Conservation (phyloP, 2,329 filamentous ascomycete genomes). For the Beauveria sp. region DNA sequence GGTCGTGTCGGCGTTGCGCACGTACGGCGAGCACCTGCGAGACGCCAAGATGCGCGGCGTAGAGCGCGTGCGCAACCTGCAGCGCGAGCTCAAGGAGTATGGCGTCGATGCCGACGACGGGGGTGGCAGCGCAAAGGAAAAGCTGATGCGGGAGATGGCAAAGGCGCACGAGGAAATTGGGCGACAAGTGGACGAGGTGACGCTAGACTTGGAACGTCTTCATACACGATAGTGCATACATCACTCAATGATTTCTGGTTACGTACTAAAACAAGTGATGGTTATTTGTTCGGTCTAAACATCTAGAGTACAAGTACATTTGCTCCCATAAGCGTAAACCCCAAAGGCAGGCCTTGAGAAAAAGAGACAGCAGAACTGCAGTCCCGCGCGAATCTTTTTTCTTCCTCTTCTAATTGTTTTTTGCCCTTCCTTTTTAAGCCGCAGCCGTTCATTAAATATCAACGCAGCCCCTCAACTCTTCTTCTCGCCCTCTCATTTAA, state of each 20-base stretch:
- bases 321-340: slow-evolving; percentile 11
- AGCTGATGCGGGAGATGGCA: slow-evolving; percentile 46
- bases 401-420: neutral
- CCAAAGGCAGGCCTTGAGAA: neutral
- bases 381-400: neutral
- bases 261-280: neutral
- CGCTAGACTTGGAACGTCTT: slow-evolving; percentile 36
- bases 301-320: slow-evolving; percentile 13
- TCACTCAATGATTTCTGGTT: neutral
- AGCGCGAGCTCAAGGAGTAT: slow-evolving; percentile 40
- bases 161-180: slow-evolving; percentile 43
- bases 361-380: neutral
- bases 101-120: slow-evolving; percentile 29
- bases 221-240: slow-evolving; percentile 8
- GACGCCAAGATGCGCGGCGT: slow-evolving; percentile 39
- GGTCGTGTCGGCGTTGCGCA: slow-evolving; percentile 32
- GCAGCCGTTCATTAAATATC: neutral
- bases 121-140: slow-evolving; percentile 34
- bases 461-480: neutral
- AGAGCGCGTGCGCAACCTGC: slow-evolving; percentile 34
- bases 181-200: slow-evolving; percentile 41
- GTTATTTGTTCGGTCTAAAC: slow-evolving; percentile 5
- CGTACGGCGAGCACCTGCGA: slow-evolving; percentile 41
- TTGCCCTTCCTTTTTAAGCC: neutral
- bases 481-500: slow-evolving; percentile 26